phyloP scores from a whole-genome alignment of 495 filamentous ascomycete genomes.

The Hyaloscypha finlandica region DNA sequence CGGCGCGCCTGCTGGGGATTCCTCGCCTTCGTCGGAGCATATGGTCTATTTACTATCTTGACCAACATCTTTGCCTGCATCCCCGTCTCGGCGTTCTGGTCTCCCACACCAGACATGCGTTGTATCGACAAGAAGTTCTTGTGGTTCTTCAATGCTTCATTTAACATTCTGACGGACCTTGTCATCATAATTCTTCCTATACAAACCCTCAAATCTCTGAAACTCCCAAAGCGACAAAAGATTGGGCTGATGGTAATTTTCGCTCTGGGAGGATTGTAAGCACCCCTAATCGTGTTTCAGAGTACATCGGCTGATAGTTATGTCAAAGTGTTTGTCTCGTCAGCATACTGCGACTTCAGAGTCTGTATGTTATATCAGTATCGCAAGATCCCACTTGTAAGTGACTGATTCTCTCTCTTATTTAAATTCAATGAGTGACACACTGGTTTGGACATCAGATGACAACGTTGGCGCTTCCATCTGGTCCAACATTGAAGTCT shows the following conservation, averaged over 20 bases:
- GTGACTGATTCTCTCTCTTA: neutral
- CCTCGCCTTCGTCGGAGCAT: conserved; percentile 28
- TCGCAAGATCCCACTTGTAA: conserved; percentile 40
- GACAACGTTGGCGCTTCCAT: conserved; percentile 40
- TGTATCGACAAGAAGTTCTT: conserved; percentile 50
- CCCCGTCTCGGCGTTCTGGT: conserved; percentile 40
- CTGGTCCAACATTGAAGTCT: conserved; percentile 46
- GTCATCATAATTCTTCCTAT: conserved; percentile 53
- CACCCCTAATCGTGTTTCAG: neutral
- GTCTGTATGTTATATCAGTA: conserved; percentile 39
- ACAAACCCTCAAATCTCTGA: conserved; percentile 43
- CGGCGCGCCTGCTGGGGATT: conserved; percentile 25
- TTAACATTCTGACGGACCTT: conserved; percentile 55
- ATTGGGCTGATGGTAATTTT: conserved; percentile 51
- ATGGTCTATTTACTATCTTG: conserved; percentile 28
- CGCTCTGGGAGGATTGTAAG: conserved; percentile 46
- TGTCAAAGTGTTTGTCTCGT: conserved; percentile 13
- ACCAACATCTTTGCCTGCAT: conserved; percentile 49
- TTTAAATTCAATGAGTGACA: neutral
- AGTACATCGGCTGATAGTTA: neutral
- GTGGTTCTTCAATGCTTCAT: conserved; percentile 45
- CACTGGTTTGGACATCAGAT: neutral
- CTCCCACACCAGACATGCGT: conserved; percentile 31
- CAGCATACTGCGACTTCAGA: conserved; percentile 46
- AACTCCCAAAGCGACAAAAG: conserved; percentile 47